These are phyloP conservation scores for Globomyces sp. DNA, from an alignment of 371 early-diverging fungal genomes.

Conservation along the genomic window DNA sequence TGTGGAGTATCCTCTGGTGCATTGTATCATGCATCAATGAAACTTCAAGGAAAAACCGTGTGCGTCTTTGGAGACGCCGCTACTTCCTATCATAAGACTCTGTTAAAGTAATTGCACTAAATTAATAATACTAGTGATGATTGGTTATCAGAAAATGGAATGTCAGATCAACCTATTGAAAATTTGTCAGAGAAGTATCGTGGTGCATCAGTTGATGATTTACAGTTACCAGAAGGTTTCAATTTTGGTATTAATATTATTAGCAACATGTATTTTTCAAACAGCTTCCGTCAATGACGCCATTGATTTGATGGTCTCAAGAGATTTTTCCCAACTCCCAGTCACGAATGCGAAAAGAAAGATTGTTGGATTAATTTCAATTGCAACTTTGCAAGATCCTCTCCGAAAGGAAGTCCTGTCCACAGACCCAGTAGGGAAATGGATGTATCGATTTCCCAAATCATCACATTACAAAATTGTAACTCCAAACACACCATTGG, in stretches of 20 bases:
- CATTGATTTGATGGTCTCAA: conserved; percentile 71
- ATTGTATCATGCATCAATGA: not conserved
- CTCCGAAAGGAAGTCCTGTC: conserved; percentile 18
- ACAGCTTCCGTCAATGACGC: conserved; percentile 61
- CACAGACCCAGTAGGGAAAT: conserved; percentile 1
- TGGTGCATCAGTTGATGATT: conserved; percentile 80
- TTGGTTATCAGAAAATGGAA: conserved; percentile 4
- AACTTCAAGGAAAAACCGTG: not conserved
- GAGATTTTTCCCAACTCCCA: conserved; percentile 86
- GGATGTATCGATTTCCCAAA: conserved; percentile 18
- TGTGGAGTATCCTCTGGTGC: not conserved
- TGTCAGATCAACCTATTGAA: not conserved
- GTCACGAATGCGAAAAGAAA: conserved; percentile 68
- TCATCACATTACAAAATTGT: conserved; percentile 60
- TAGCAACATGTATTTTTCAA: conserved; percentile 68
- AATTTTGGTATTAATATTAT: not conserved
- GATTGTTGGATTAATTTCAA: conserved; percentile 76
- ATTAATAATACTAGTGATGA: conserved; percentile 6
- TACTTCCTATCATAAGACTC: not conserved
- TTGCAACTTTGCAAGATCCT: conserved; percentile 22
- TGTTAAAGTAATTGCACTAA: not conserved
- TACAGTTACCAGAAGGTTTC: conserved; percentile 49
- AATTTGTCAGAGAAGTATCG: conserved; percentile 58
- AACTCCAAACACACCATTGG: conserved; percentile 76
- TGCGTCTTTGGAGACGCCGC: conserved; percentile 2